Base-by-base conservation (phyloP, 257 asterid species). In the Thymus mandschuricus region DNA sequence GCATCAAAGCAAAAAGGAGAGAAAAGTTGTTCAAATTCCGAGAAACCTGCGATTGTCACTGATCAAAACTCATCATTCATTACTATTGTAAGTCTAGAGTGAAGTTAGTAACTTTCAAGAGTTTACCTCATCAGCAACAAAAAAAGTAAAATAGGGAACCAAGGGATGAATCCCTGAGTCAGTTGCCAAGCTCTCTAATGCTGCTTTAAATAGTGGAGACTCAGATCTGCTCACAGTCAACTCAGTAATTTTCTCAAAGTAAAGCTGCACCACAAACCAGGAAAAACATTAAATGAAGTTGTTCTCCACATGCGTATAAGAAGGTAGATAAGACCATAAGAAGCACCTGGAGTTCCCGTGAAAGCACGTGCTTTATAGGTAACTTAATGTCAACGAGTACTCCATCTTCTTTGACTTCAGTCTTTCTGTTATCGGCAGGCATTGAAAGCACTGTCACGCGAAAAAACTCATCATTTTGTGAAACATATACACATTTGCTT, bases 141-240 rank as follows among this genome's bases (percentile, higher is more conserved):
- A 95, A 84, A 82, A 87, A 63, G 99, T 88, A 68, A 95, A 92
- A 79, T 95, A 95, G 52, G 99, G 99, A 77, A 95, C 98, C 76
- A 95, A 77, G 49, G 98, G 98, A 81, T 95, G 99, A 59, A 95
- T 90, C 69, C 99, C 99, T 2, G 99, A 89, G 81, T 92, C 98
- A 71, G 99, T 89, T 78, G 98, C 92, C 89, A 95, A 85, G 90
- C 97, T 95, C 81, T 69, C 81, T 60, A 95, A 75, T 64, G 98
- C 97, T 82, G 85, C 84, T 73, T 88, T 95, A 74, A 92, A 89
- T 66, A 92, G 89, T 62, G 78, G 75, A 54, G 98, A 85, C 75
- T 86, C 96, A 1, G 97, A 87, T 82, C 81, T 86, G 71, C 84
- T 82, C 68, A 86, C 78, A 38, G 90, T 86, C 77, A 95, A 89